Conservation (phyloP, 805 yeast species). For the Barnettozyma siamensis region DNA sequence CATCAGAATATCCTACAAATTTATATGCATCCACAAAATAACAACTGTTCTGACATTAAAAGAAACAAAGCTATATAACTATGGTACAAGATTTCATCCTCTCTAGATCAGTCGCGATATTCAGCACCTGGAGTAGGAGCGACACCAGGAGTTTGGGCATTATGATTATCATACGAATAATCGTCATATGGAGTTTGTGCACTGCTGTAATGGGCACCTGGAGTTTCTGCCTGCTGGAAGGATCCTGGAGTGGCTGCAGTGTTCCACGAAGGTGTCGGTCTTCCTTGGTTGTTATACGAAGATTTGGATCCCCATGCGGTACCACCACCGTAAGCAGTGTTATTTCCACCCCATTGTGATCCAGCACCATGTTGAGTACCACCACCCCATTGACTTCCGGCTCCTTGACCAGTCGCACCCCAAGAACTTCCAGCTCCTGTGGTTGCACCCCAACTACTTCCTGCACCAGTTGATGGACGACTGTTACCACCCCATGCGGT, state of each 20-base stretch:
- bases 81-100: background rate
- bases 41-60: too few relatives aligned
- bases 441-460: conserved; percentile 35
- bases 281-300: conserved; percentile 12
- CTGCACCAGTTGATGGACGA: too few relatives aligned
- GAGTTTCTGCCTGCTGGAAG: conserved; percentile 31
- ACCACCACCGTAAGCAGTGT: conserved; percentile 37
- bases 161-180: conserved; percentile 5
- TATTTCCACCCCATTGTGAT: conserved; percentile 21
- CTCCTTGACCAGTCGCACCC: conserved; percentile 21
- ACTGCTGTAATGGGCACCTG: conserved; percentile 30
- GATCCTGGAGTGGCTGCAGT: conserved; percentile 32
- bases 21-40: too few relatives aligned
- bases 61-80: too few relatives aligned
- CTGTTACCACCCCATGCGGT: conserved; percentile 35
- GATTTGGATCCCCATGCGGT: conserved; percentile 34
- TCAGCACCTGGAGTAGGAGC: conserved; percentile 10
- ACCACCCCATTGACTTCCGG: conserved; percentile 24
- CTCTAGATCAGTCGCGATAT: background rate
- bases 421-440: conserved; percentile 33
- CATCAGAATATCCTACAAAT: too few relatives aligned
- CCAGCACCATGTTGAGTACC: conserved; percentile 8
- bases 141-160: conserved; percentile 17
- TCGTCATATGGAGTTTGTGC: conserved; percentile 16
- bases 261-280: conserved; percentile 16